Evolutionary conservation across 441 rosid species (phyloP).

Genomic region (Gossypium trilobum): DNA sequence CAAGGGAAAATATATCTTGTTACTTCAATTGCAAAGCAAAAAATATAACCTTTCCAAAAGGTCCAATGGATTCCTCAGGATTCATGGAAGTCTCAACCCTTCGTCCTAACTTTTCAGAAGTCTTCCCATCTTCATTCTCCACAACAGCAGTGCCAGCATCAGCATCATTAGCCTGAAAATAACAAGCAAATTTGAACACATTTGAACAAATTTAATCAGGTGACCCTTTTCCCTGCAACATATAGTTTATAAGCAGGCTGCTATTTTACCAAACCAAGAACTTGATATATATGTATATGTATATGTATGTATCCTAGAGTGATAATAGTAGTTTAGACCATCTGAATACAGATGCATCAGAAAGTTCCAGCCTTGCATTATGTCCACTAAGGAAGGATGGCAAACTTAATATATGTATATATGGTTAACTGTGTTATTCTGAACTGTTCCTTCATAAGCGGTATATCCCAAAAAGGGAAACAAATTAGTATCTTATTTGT

Average conservation of each 20-base stretch:
- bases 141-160: conserved; percentile 8
- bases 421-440: not conserved
- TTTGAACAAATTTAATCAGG: too few relatives aligned
- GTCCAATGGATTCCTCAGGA: conserved; percentile 34
- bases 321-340: not conserved
- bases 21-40: not conserved
- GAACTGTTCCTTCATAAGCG: not conserved
- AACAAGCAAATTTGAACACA: not conserved
- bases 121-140: conserved; percentile 25
- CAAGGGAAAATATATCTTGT: not conserved
- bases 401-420: not conserved
- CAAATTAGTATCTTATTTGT: not conserved
- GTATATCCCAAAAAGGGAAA: not conserved
- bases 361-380: not conserved
- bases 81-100: conserved; percentile 28
- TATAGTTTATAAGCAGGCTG: not conserved
- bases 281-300: not conserved
- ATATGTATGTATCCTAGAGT: not conserved
- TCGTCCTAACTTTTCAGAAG: conserved; percentile 20
- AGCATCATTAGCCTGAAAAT: conserved; percentile 22
- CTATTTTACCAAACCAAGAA: not conserved
- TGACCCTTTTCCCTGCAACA: not conserved
- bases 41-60: conserved; percentile 42
- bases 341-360: not conserved
- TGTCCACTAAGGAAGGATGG: not conserved